These are phyloP conservation scores for Polychaeton citri DNA, from an alignment of 2,329 filamentous ascomycete species.

Conservation along the genomic window DNA sequence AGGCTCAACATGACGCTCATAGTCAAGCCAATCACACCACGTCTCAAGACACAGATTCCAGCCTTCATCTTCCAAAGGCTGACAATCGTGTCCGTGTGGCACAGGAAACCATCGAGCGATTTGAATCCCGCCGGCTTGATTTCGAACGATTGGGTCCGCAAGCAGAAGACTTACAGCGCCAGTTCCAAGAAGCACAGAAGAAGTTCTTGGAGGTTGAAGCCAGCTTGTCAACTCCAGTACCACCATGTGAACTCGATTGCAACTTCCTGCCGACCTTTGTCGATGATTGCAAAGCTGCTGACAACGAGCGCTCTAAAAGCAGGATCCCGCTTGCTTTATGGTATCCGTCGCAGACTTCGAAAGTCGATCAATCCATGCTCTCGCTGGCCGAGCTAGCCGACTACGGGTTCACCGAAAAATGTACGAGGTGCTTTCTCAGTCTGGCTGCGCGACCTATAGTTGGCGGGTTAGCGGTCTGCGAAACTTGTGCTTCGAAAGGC, in stretches of 20 bases:
- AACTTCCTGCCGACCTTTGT: conserved; percentile 20
- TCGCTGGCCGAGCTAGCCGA: conserved; percentile 6
- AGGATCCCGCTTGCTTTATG: conserved; percentile 23
- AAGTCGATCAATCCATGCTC: conserved; percentile 4
- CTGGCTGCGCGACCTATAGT: conserved; percentile 11
- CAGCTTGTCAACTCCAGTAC: conserved; percentile 1
- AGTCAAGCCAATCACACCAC: neutral
- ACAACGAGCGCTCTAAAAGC: conserved; percentile 25
- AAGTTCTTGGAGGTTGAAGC: conserved; percentile 11
- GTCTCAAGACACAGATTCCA: conserved; percentile 1
- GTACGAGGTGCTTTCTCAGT: conserved; percentile 18
- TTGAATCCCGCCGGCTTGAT: conserved; percentile 3
- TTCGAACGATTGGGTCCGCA: conserved; percentile 6
- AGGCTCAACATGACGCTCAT: conserved; percentile 4
- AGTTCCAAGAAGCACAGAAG: conserved; percentile 11
- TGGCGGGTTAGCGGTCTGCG: conserved; percentile 2
- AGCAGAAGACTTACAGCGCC: conserved; percentile 21
- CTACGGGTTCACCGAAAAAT: conserved; percentile 19
- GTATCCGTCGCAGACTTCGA: neutral
- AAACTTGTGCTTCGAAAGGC: conserved; percentile 2
- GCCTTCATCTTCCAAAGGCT: neutral
- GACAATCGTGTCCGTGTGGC: conserved; percentile 3
- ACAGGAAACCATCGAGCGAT: conserved; percentile 2
- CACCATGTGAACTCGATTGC: conserved; percentile 17
- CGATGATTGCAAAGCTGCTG: conserved; percentile 22